Conservation (phyloP, 768 basidiomycete species). For the Tulasnella sp. region DNA sequence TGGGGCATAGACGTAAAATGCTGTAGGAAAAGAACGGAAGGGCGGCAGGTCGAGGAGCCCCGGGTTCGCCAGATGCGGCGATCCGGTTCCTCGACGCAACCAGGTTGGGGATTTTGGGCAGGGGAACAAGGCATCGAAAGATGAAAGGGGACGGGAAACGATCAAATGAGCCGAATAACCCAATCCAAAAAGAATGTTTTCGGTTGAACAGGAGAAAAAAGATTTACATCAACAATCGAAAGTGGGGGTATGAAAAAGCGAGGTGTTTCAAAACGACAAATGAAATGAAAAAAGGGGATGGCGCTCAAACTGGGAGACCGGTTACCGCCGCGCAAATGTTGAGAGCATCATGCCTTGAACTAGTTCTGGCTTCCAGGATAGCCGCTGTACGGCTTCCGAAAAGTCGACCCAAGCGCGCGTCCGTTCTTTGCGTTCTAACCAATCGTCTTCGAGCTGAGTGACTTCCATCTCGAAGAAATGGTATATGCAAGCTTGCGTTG, state of each 20-base stretch:
- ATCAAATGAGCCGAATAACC: background rate
- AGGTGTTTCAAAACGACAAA: background rate
- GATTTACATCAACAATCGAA: background rate
- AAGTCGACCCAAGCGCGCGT: constrained; percentile 86
- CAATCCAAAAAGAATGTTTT: constrained; percentile 1
- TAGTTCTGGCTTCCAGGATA: constrained; percentile 84
- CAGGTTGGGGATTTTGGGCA: background rate
- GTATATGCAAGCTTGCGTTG: constrained; percentile 72
- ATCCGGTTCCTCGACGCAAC: background rate
- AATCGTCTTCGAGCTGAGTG: constrained; percentile 65
- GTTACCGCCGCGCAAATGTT: constrained; percentile 56
- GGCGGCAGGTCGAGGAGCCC: background rate
- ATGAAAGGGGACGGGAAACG: background rate
- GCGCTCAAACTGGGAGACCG: background rate
- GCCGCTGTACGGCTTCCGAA: constrained; percentile 65
- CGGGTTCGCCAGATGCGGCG: too few species aligned
- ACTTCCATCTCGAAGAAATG: constrained; percentile 91
- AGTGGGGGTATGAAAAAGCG: background rate
- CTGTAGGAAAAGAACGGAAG: background rate
- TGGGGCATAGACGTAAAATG: background rate
- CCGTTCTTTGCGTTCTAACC: constrained; percentile 77
- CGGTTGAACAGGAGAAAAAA: background rate
- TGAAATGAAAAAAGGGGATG: background rate
- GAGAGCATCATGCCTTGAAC: constrained; percentile 66
- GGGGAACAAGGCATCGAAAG: background rate